Evolutionary conservation across 169 alveolate genomes (phyloP), one percentile per base, ranked within the genome.

Genomic region (Eimeria tenella): DNA sequence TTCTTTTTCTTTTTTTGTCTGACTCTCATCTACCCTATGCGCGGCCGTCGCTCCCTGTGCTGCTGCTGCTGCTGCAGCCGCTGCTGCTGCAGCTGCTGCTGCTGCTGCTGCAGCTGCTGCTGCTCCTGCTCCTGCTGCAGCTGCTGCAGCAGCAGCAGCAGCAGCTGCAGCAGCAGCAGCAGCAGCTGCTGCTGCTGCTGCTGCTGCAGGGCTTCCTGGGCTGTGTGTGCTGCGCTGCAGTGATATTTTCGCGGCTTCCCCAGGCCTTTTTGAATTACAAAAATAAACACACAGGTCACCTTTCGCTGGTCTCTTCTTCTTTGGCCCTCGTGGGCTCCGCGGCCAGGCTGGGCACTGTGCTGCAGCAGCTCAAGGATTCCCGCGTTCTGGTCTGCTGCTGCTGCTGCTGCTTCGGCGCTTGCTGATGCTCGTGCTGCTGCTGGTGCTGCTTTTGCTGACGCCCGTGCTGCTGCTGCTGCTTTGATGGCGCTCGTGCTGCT

Each of bases 201-300:
- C 77, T 68, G n/a, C 77, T n/a, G 21, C n/a, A 7, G 82, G 21
- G 42, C 42, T 31, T 31, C 4, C 42, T 31, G 42, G 42, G 42
- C 42, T 15, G 63, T 50, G 21, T 49, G 63, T 31, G 65, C 63
- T n/a, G n/a, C 52, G 13, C 15, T 42, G 52, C 90, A 82, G 90
- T 82, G 55, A 13, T 82, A 19, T 19, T 55, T 42, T n/a, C 90
- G 73, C 90, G 90, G 21, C 9, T 82, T 52, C 90, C 90, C 25
- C 90, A 82, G 42, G 58, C 58, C 73, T n/a, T 50, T 49, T 75
- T 56, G 90, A 82, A 82, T 75, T 55, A 31, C 62, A 13, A 53
- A 75, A 73, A 82, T 21, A 42, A 23, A 58, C 90, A 82, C 75
- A 82, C 90, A 11, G 90, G 90, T 6, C 90, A 82, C 75, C 75